Percentiles rank a stretch among this genome's conserved stretches.
These are phyloP conservation scores for Agastache rugosa DNA, from an alignment of 257 asterid genomes.

Conservation along the genomic window DNA sequence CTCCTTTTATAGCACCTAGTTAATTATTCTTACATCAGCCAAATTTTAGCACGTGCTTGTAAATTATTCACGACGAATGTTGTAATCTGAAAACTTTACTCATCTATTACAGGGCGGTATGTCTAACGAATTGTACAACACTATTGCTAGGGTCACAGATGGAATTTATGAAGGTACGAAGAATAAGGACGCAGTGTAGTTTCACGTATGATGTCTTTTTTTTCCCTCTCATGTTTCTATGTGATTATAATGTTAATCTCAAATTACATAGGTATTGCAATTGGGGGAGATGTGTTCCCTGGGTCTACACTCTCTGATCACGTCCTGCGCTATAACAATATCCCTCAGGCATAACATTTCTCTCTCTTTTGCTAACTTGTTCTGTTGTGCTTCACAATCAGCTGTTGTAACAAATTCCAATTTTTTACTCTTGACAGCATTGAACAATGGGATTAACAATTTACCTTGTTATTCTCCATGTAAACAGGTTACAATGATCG, in stretches of 20 bases:
- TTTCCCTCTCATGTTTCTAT: not conserved
- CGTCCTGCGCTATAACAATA: slow-evolving; percentile 94
- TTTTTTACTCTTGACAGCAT: not conserved
- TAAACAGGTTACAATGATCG: slow-evolving; percentile 81
- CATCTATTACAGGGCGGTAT: slow-evolving; percentile 81
- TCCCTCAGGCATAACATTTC: slow-evolving; percentile 73
- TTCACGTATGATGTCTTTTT: slow-evolving; percentile 1
- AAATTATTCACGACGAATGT: slow-evolving; percentile 8
- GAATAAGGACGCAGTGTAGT: slow-evolving; percentile 5
- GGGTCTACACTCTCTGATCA: slow-evolving; percentile 98
- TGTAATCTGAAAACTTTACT: not conserved
- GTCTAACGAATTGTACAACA: slow-evolving; percentile 90
- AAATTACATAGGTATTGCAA: slow-evolving; percentile 77
- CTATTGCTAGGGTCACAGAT: slow-evolving; percentile 91
- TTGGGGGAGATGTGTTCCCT: slow-evolving; percentile 99
- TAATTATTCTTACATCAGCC: not conserved
- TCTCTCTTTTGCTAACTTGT: not conserved
- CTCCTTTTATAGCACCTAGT: slow-evolving; percentile 3
- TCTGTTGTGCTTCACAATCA: too few species aligned
- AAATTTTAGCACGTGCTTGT: not conserved
- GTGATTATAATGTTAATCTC: slow-evolving; percentile 20
- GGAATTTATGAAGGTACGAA: slow-evolving; percentile 87
- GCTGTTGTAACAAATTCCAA: not conserved
- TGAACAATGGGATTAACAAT: not conserved
- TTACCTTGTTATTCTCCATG: slow-evolving; percentile 3